Evolutionary conservation across 192 early-diverging fungal genomes (phyloP).

Genomic region (Coemansia reversa): DNA sequence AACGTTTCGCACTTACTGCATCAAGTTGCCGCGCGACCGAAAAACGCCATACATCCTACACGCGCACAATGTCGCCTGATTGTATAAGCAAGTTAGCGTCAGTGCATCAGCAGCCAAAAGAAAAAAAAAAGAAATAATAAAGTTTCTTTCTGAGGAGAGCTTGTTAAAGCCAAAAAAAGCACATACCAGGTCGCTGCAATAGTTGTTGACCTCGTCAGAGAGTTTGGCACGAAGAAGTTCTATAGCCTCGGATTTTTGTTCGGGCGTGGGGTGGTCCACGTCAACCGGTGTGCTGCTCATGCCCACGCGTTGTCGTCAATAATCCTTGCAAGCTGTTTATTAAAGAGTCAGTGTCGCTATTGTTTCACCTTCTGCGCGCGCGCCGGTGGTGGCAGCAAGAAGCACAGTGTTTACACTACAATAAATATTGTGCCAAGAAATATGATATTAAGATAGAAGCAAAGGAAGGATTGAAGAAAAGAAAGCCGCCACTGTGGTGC

Average conservation of each 20-base stretch:
- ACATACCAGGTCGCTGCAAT: conserved; percentile 47
- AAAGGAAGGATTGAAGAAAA: conserved; percentile 2
- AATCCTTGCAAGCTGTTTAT: no score
- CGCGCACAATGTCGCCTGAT: neutral
- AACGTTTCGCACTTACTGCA: conserved; percentile 52
- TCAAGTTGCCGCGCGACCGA: conserved; percentile 63
- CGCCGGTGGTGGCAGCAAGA: no score
- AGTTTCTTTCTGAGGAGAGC: no score
- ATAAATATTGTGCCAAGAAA: neutral
- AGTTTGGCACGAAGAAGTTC: conserved; percentile 31
- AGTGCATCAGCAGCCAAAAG: neutral
- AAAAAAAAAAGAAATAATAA: neutral
- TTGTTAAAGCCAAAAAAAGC: neutral
- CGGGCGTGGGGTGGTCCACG: conserved; percentile 47
- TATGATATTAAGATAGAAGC: conserved; percentile 3
- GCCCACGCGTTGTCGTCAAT: no score
- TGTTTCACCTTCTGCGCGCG: no score
- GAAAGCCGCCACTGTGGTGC: no score
- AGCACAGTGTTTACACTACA: no score
- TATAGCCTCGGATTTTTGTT: conserved; percentile 34
- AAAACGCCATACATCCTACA: conserved; percentile 61
- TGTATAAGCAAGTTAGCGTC: conserved; percentile 5
- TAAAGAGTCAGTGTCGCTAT: no score
- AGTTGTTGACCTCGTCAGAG: conserved; percentile 35
- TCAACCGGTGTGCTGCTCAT: conserved; percentile 17